Base-by-base conservation (phyloP, 1,139 yeast species). In the Lipomyces yarrowii region DNA sequence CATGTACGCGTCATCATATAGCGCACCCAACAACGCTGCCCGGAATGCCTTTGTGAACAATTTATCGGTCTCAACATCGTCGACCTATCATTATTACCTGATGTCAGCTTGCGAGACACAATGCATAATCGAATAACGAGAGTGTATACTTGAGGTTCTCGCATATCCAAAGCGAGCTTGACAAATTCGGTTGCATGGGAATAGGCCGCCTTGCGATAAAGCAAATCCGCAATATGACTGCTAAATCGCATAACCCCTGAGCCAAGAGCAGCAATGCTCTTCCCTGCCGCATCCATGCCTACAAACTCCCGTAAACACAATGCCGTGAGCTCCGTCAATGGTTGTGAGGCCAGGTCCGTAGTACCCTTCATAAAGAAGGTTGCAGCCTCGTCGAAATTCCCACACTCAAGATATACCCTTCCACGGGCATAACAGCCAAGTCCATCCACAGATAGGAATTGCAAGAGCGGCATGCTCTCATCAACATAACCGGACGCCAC, bases 1-100 rank as follows among this genome's bases (percentile, higher is more conserved):
- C 23, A 42, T 21, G 56, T 65, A 67, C 39, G 69, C 67, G 15
- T 61, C 69, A 53, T 67, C 69, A 55, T 30, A 67, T 30, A 67
- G 23, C 26, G 60, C 69, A 5, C 57, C 67, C 10, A 26, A 18
- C 15, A 65, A 13, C 18, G 61, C 60, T 10, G 65, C 52, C 18
- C 21, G 30, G 37, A 54, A 59, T 3, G 57, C 33, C 33, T 39
- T 18, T n/a, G 55, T 52, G 1, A 21, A 23, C 35, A 53, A 23
- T 48, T n/a, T 32, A 15, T 59, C 63, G 15, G n/a, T n/a, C 15
- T 0, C 53, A 2, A 7, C 8, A 23, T 13, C 39, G 13, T 60
- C 61, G 26, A 32, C 42, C 56, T 26, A 23, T 11, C 2, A 15
- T 52, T 26, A 23, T n/a, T 4, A 15, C 10, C 8, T n/a, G 6